A percentile compares a stretch with the other conserved stretches of the same genome.
phyloP scores from a whole-genome alignment of 192 early-diverging fungal genomes.

The Diversispora epigaea region DNA sequence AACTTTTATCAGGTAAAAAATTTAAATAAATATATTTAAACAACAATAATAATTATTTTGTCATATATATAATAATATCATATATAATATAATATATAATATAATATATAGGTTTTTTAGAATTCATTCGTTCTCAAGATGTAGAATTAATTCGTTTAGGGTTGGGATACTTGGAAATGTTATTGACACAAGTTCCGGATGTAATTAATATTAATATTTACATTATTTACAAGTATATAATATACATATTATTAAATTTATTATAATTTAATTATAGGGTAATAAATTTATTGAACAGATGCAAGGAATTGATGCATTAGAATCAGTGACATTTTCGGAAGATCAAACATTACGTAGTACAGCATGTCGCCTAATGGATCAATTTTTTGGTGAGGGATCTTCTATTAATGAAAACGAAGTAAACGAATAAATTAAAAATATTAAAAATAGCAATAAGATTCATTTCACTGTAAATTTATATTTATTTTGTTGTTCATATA shows the following conservation, averaged over 20 bases:
- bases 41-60: neutral
- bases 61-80: neutral
- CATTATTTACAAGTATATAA: neutral
- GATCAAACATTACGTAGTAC: slow-evolving; percentile 50
- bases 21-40: neutral
- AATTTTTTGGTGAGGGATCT: slow-evolving; percentile 57
- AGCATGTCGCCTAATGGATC: slow-evolving; percentile 56
- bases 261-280: neutral
- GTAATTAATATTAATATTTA: slow-evolving; percentile 24
- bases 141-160: slow-evolving; percentile 62
- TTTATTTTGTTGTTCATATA: too few species aligned
- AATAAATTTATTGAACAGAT: slow-evolving; percentile 32
- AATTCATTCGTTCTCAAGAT: slow-evolving; percentile 65
- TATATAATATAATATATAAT: too few species aligned
- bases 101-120: slow-evolving; percentile 44
- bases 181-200: slow-evolving; percentile 51
- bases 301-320: slow-evolving; percentile 60
- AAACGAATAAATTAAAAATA: too few species aligned
- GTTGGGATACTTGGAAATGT: slow-evolving; percentile 55
- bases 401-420: neutral
- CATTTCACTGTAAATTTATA: too few species aligned
- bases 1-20: slow-evolving; percentile 44
- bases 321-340: slow-evolving; percentile 53
- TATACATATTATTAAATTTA: neutral
- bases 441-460: too few species aligned